Evolutionary conservation across 1,284 basidiomycete species (phyloP), one percentile per base, ranked within the genome.

Genomic region (Austropuccinia psidii): DNA sequence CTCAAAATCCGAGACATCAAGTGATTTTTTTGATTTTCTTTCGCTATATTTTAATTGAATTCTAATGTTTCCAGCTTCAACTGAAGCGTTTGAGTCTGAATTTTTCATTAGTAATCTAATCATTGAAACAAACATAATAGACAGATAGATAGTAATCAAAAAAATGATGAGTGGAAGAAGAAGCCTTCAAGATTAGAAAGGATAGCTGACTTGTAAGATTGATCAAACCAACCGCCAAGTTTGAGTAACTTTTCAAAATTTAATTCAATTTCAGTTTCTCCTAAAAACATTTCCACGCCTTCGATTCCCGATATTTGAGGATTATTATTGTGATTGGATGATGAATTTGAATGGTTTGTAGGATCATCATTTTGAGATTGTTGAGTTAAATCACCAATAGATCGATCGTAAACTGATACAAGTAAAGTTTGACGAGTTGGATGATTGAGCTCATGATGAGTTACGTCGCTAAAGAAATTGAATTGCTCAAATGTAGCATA

Each of bases 191-290:
- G 21, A 47, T 6, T 43, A 29, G 35, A 39, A 33, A 19, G 37
- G 37, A 8, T 19, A 3, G 39, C 54, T 66, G 1, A 73, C 72
- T 89, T 89, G 85, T 90, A 94, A 96, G 96, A 98, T 80, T 95
- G 91, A 83, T 98, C 96, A 69, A 95, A 87, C n/a, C 90, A 90
- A 81, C 90, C 90, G 78, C 94, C 91, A 21, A 13, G 39, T 45
- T 66, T 55, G 11, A 41, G 21, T 19, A 73, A 55, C 81, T 97
- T 91, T 27, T 90, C 84, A 64, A 98, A 85, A 9, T 90, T 84
- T 1, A 95, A 94, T 81, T 90, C 92, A 80, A 98, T 90, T 80
- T 96, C 90, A 67, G 94, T 85, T 55, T 89, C 89, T 37, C 96
- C 96, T 61, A 98, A 84, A 84, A 98, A 98, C 60, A 88, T 88